These are phyloP conservation scores for Fusarium sp. DNA, from an alignment of 2,329 filamentous ascomycete species.

Conservation along the genomic window DNA sequence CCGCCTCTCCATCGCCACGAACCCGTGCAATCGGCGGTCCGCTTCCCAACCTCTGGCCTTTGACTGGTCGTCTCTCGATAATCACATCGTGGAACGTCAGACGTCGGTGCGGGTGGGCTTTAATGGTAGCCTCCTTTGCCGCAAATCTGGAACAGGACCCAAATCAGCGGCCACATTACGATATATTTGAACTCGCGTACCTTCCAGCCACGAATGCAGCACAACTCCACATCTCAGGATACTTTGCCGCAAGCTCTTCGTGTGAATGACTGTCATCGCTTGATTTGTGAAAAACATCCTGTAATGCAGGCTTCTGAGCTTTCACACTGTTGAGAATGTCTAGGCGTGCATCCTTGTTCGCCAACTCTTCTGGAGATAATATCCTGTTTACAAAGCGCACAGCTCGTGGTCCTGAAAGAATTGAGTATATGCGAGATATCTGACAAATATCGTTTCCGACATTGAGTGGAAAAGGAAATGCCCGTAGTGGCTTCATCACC, in stretches of 20 bases:
- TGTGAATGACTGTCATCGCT: neutral
- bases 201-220: slow-evolving; percentile 53
- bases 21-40: slow-evolving; percentile 60
- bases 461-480: slow-evolving; percentile 73
- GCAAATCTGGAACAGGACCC: slow-evolving; percentile 64
- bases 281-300: neutral
- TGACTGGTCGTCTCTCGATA: slow-evolving; percentile 51
- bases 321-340: slow-evolving; percentile 16
- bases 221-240: slow-evolving; percentile 50
- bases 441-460: slow-evolving; percentile 85
- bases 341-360: slow-evolving; percentile 39
- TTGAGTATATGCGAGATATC: slow-evolving; percentile 70
- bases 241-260: slow-evolving; percentile 4
- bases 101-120: slow-evolving; percentile 71
- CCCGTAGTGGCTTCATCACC: slow-evolving; percentile 49
- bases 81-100: slow-evolving; percentile 72
- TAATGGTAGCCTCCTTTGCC: slow-evolving; percentile 80
- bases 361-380: slow-evolving; percentile 54
- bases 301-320: neutral
- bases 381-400: slow-evolving; percentile 61
- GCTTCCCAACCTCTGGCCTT: slow-evolving; percentile 47
- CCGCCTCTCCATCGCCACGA: slow-evolving; percentile 43
- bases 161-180: slow-evolving; percentile 10
- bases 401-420: slow-evolving; percentile 61
- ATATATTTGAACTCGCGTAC: slow-evolving; percentile 36